Conservation (phyloP, 345 rosid genomes). For the Brassica juncea region DNA sequence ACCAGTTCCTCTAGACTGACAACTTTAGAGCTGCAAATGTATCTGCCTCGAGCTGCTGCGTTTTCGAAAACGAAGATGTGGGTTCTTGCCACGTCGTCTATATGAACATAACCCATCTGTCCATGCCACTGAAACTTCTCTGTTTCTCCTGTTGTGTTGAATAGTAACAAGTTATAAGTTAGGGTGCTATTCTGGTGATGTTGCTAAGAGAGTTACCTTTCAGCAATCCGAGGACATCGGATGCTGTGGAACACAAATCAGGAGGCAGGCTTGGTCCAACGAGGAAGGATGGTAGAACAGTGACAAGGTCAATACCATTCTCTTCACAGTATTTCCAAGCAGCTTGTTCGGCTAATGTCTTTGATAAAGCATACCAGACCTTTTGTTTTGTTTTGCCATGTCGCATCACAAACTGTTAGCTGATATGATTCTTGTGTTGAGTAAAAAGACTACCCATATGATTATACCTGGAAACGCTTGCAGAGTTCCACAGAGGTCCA, state of each 20-base stretch:
- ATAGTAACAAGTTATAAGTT: not conserved
- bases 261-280: constrained; percentile 85
- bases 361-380: constrained; percentile 36
- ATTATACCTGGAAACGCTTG: constrained; percentile 50
- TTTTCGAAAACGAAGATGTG: constrained; percentile 73
- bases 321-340: constrained; percentile 82
- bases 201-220: constrained; percentile 52
- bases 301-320: constrained; percentile 62
- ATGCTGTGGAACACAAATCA: constrained; percentile 71
- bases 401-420: constrained; percentile 26
- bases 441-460: not conserved
- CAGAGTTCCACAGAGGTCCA: constrained; percentile 87
- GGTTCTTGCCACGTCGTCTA: constrained; percentile 77
- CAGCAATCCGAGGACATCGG: constrained; percentile 77
- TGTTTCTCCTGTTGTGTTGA: constrained; percentile 48
- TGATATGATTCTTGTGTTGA: not conserved
- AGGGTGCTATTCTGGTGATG: not conserved
- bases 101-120: constrained; percentile 90
- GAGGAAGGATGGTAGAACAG: constrained; percentile 72
- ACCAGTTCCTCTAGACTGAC: constrained; percentile 55
- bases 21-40: constrained; percentile 65
- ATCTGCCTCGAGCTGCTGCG: constrained; percentile 56
- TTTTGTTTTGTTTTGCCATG: not conserved
- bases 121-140: constrained; percentile 77
- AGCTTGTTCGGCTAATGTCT: constrained; percentile 81